Percentiles rank a stretch among this genome's conserved stretches.
Evolutionary conservation across 179 eudicot species (phyloP).

Genomic region (Spergularia azorica): DNA sequence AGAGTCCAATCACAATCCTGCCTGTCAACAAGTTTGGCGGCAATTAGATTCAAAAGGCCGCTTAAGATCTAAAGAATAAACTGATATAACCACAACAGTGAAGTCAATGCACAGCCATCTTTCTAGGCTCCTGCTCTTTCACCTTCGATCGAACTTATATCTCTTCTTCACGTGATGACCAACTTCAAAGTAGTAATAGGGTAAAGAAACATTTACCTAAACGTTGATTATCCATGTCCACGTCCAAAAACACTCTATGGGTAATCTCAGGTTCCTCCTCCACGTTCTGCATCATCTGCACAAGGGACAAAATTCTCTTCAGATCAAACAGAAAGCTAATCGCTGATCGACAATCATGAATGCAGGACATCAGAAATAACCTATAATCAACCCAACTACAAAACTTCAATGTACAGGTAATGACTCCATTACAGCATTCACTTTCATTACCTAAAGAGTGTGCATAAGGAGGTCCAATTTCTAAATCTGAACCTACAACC

Average conservation of each 20-base stretch:
- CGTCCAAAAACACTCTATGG: constrained; percentile 86
- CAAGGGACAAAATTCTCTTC: background rate
- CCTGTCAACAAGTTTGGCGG: constrained; percentile 47
- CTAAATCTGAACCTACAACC: too few relatives aligned
- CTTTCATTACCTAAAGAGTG: too few relatives aligned
- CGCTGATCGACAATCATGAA: background rate
- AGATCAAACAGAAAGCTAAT: background rate
- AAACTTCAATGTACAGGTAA: too few relatives aligned
- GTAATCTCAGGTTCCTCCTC: constrained; percentile 75
- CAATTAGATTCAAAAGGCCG: constrained; percentile 5
- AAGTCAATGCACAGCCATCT: background rate
- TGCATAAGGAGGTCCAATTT: too few relatives aligned
- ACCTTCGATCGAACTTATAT: background rate
- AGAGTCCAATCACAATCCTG: constrained; percentile 85
- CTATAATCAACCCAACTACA: background rate
- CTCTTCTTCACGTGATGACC: background rate
- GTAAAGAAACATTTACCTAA: constrained; percentile 49
- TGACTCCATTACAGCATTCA: too few relatives aligned
- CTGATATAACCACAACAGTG: background rate
- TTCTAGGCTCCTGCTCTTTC: background rate
- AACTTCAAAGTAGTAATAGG: constrained; percentile 2
- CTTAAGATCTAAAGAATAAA: background rate
- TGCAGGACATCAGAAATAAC: background rate
- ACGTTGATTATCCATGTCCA: constrained; percentile 94
- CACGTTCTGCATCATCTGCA: constrained; percentile 47